Conservation (phyloP, 1,139 yeast genomes). For the Diutina ranongensis region DNA sequence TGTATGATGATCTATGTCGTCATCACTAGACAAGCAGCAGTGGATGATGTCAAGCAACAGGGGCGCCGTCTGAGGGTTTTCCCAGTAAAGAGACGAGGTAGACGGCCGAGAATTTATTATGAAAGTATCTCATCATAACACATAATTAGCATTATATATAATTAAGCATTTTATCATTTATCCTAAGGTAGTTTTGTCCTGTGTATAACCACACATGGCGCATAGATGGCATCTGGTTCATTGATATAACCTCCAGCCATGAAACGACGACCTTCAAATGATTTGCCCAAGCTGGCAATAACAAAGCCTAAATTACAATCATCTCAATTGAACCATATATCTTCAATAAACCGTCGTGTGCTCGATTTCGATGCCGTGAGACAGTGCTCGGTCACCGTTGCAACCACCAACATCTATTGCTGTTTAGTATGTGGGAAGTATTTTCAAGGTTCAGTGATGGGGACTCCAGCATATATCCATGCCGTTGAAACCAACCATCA, state of each 20-base stretch:
- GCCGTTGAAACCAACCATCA: slow-evolving; percentile 53
- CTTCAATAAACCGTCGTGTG: slow-evolving; percentile 39
- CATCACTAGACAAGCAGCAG: slow-evolving; percentile 38
- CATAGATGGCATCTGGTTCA: too few relatives aligned
- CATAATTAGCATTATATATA: too few relatives aligned
- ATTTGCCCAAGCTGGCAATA: background rate
- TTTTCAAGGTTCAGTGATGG: slow-evolving; percentile 52
- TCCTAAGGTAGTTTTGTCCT: too few relatives aligned
- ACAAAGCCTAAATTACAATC: background rate
- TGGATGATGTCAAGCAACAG: slow-evolving; percentile 1
- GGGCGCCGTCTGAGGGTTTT: background rate
- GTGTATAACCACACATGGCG: background rate
- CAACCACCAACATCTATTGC: slow-evolving; percentile 53
- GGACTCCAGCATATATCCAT: slow-evolving; percentile 61
- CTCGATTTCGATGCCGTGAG: slow-evolving; percentile 66
- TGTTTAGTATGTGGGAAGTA: slow-evolving; percentile 69
- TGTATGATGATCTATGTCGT: slow-evolving; percentile 47
- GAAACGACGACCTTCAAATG: background rate
- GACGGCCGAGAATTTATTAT: background rate
- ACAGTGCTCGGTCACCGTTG: slow-evolving; percentile 51
- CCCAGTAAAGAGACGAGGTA: background rate
- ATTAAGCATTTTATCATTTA: too few relatives aligned
- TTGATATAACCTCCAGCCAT: too few relatives aligned
- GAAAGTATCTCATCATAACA: background rate
- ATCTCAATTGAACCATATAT: slow-evolving; percentile 23